Evolutionary conservation across 345 rosid genomes (phyloP), one percentile per base, ranked within the genome.

Genomic region (Streptanthus diversifolius): DNA sequence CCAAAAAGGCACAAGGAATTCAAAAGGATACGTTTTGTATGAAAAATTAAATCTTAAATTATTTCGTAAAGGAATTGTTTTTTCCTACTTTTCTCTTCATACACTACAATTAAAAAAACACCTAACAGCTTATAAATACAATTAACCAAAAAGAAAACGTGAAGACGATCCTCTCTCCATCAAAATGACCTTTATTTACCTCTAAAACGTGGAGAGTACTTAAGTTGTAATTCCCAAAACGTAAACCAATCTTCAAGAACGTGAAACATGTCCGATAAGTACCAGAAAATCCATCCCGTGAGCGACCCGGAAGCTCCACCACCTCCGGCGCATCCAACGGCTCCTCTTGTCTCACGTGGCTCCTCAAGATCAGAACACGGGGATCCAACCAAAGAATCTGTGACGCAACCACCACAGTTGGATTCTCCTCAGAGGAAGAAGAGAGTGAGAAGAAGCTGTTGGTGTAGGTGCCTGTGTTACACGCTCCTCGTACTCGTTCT

Each of bases 381-480:
- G 32, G 63, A 71, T 5, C 51, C 68, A 0, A 64, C 35, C 30
- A 58, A n/a, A 72, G 69, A 19, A 64, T 65, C 48, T 81, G 78
- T 11, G 48, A 56, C 8, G 49, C 47, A 14, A 41, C 15, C 5
- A 32, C 43, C 41, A 43, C 55, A 8, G 55, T 74, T 24, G 87
- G 87, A 3, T 70, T 81, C 4, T 70, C 65, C 77, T 72, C 74
- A 73, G 44, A 63, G 0, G 37, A 85, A 85, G 4, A 92, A 90
- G 9, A 88, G 70, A 71, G 74, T 5, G 58, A 71, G 68, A 49
- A 76, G 90, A 67, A 78, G 87, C 74, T 79, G 90, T 61, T 82
- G 63, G 9, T 93, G 92, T 76, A 80, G 58, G 27, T 87, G 90
- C 80, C 43, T 90, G 24, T 89, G 96, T 30, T 89, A 93, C 89